A percentile compares a stretch with the other conserved stretches of the same genome.
These are phyloP conservation scores for Quercus bicolor DNA, from an alignment of 306 rosid species.

Conservation along the genomic window DNA sequence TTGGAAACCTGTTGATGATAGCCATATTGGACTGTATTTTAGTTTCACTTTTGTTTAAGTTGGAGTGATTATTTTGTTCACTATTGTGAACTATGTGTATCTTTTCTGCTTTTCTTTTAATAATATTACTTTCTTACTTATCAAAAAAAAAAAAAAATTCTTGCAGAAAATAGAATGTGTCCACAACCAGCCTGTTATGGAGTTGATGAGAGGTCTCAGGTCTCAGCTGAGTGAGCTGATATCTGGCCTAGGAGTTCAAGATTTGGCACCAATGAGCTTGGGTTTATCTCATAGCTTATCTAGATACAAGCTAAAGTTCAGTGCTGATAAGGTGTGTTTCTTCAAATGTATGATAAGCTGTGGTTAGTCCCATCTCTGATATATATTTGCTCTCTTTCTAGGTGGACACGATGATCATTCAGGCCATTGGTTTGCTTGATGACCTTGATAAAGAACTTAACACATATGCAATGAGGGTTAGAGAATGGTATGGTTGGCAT, in stretches of 20 bases:
- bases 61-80: not conserved
- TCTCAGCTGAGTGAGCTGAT: conserved; percentile 75
- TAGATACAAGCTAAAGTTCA: conserved; percentile 85
- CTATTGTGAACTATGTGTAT: too few species aligned
- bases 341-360: not conserved
- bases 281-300: conserved; percentile 94
- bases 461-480: conserved; percentile 95
- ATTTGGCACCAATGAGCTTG: conserved; percentile 94
- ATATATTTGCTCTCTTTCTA: conserved; percentile 9
- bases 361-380: not conserved
- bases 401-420: conserved; percentile 98
- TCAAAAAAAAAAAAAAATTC: not conserved
- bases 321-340: conserved; percentile 81
- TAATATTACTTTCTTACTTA: too few species aligned
- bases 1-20: not conserved
- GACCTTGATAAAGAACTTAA: conserved; percentile 95
- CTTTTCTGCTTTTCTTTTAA: too few species aligned
- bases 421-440: conserved; percentile 96
- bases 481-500: conserved; percentile 99
- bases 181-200: conserved; percentile 83
- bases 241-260: conserved; percentile 78
- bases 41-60: not conserved
- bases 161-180: conserved; percentile 84
- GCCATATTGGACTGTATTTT: not conserved
- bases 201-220: conserved; percentile 88